phyloP scores from a whole-genome alignment of 441 rosid species.

The Erodium moschatum region DNA sequence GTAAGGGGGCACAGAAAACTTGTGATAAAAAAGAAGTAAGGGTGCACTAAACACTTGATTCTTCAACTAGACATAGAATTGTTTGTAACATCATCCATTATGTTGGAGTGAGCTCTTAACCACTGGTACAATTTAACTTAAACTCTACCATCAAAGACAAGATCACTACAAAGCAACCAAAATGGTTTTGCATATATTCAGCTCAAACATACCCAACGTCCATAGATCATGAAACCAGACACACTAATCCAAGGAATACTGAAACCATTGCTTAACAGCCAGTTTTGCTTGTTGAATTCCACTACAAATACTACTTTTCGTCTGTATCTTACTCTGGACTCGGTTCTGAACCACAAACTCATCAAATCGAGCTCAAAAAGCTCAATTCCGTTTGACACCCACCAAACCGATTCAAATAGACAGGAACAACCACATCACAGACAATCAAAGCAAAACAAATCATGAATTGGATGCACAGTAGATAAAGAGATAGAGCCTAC shows the following conservation, averaged over 20 bases:
- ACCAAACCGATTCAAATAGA: background rate
- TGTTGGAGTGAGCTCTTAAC: too few relatives aligned
- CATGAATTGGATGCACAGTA: background rate
- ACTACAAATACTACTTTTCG: background rate
- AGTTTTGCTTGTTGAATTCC: too few relatives aligned
- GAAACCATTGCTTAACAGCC: background rate
- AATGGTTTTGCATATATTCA: too few relatives aligned
- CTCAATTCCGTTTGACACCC: background rate
- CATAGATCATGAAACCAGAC: background rate
- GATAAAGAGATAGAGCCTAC: constrained; percentile 26
- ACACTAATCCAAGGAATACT: background rate
- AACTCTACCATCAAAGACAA: background rate
- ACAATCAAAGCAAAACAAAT: background rate
- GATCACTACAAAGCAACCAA: too few relatives aligned
- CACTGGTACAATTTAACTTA: too few relatives aligned
- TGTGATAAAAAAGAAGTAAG: too few relatives aligned
- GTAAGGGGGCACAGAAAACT: background rate
- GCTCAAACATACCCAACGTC: background rate
- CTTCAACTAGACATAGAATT: too few relatives aligned
- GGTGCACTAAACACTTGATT: too few relatives aligned
- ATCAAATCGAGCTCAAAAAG: background rate
- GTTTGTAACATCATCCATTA: too few relatives aligned
- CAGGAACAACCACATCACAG: background rate
- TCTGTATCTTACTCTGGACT: background rate
- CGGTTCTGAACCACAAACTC: background rate